Base-by-base conservation (phyloP, 2,329 filamentous ascomycete genomes). In the Gaeumannomyces sp. region DNA sequence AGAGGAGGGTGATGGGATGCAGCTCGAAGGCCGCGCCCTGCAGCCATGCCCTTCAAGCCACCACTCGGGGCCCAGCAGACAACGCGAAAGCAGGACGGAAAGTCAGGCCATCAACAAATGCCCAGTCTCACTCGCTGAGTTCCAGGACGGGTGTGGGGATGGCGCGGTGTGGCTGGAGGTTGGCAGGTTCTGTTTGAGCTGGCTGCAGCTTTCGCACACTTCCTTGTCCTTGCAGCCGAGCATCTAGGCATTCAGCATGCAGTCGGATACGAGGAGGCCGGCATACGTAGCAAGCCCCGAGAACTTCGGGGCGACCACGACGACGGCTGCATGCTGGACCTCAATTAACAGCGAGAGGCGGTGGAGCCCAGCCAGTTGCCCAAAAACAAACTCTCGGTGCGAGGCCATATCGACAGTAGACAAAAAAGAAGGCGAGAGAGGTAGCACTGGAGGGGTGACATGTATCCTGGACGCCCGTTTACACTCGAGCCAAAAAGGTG, bases 1-100 rank as follows among this genome's bases (percentile, higher is more conserved):
- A 50, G 45, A n/a, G 45, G 45, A n/a, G n/a, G 45, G 45, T n/a
- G 22, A 35, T 22, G 45, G 45, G 45, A 53, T 50, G 57, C 33
- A 58, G 33, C 25, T 35, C 62, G 19, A 45, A 64, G 28, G 31
- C 27, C 35, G n/a, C 31, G 61, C 61, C 62, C 56, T 29, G 56
- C 57, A 50, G 28, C n/a, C 25, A 38, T 8, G 45, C 16, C 45
- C 45, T 53, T 53, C 22, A n/a, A 53, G 45, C 45, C 45, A 53
- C 45, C 45, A 53, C 45, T 53, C 45, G 45, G 22, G 45, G 2
- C 22, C 22, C 6, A 22, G 22, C 45, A 53, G 45, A 10, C 19
- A 53, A 11, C 19, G 19, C 45, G 45, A 53, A 25, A 5, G 45
- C 19, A 10, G 45, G 19, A 11, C 45, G 45, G 45, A n/a, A 50